phyloP scores from a whole-genome alignment of 2,329 filamentous ascomycete species.

The Colletotrichum endophyticum region DNA sequence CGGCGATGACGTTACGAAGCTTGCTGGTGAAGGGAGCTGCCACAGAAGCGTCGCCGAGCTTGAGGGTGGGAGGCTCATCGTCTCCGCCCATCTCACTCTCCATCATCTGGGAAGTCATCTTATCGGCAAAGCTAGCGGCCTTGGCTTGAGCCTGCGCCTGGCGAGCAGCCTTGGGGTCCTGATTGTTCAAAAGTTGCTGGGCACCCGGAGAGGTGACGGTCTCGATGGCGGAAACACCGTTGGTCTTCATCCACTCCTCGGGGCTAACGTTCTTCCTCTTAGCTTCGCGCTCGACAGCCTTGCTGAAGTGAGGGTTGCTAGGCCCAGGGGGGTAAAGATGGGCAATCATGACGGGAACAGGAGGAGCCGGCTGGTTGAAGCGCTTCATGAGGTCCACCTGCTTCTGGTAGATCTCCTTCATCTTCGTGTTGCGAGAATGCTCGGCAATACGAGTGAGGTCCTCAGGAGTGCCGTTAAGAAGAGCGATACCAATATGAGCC shows the following conservation, averaged over 20 bases:
- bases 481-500: constrained; percentile 93
- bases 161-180: constrained; percentile 60
- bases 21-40: constrained; percentile 98
- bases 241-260: constrained; percentile 59
- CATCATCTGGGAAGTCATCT: constrained; percentile 86
- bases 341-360: constrained; percentile 88
- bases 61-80: constrained; percentile 91
- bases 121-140: constrained; percentile 82
- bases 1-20: constrained; percentile 92
- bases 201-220: constrained; percentile 72
- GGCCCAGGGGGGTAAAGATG: constrained; percentile 93
- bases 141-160: constrained; percentile 72
- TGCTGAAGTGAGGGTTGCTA: constrained; percentile 90
- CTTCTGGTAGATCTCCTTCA: constrained; percentile 99
- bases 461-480: constrained; percentile 92
- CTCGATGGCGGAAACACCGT: constrained; percentile 60
- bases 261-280: constrained; percentile 74
- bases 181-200: constrained; percentile 57
- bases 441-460: constrained; percentile 92
- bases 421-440: constrained; percentile 91
- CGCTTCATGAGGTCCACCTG: constrained; percentile 89
- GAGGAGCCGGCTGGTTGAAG: constrained; percentile 93
- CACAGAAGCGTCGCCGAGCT: constrained; percentile 95
- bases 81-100: constrained; percentile 87
- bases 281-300: constrained; percentile 87